Conservation (phyloP, 495 filamentous ascomycete species). For the Talaromyces stipitatus region DNA sequence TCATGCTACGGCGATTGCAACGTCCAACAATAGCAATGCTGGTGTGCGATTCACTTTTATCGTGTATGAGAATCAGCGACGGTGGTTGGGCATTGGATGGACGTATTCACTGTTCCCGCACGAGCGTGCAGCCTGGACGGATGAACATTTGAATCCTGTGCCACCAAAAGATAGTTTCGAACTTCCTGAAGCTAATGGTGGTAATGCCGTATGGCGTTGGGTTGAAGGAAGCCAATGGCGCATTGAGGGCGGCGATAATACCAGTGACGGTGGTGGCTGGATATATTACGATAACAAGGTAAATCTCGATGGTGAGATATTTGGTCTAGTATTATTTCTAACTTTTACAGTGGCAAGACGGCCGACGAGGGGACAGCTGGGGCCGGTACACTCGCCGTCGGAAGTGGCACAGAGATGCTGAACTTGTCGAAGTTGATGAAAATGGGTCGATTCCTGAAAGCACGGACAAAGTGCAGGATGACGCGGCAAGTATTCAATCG, state of each 20-base stretch:
- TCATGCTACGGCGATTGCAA: constrained; percentile 36
- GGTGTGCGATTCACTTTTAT: constrained; percentile 94
- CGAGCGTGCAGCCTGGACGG: constrained; percentile 86
- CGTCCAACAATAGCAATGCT: constrained; percentile 47
- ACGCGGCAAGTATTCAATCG: constrained; percentile 24
- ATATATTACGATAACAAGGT: constrained; percentile 98
- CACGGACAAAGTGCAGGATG: constrained; percentile 6
- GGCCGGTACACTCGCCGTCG: constrained; percentile 86
- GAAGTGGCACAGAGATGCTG: constrained; percentile 95
- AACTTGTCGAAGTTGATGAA: constrained; percentile 68
- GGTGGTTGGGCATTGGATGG: constrained; percentile 95
- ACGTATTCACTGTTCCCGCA: constrained; percentile 83
- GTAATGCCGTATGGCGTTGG: constrained; percentile 83
- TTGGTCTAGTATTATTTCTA: not conserved
- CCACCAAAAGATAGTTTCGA: constrained; percentile 75
- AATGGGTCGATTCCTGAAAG: not conserved
- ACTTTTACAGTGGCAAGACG: constrained; percentile 72
- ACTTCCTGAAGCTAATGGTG: constrained; percentile 77
- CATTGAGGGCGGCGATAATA: constrained; percentile 66
- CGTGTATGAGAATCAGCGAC: constrained; percentile 91
- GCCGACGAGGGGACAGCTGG: constrained; percentile 88
- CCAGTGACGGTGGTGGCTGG: constrained; percentile 67
- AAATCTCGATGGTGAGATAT: constrained; percentile 13
- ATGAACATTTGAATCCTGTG: constrained; percentile 82
- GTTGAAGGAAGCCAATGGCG: constrained; percentile 76